These are phyloP conservation scores for Carex arenaria DNA, from an alignment of 202 grass and related monocot species.

Conservation along the genomic window DNA sequence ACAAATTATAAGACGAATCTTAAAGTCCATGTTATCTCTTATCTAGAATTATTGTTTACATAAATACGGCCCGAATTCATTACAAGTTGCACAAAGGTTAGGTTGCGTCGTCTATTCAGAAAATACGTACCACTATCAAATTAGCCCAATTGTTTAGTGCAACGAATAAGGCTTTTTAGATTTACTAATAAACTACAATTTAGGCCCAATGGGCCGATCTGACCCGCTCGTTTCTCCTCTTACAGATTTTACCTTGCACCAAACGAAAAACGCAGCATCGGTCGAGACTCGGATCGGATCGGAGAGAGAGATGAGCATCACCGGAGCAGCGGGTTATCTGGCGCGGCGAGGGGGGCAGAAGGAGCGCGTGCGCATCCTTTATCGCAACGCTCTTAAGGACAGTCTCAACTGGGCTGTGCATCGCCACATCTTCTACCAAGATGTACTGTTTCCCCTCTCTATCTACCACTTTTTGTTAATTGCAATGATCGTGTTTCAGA, in stretches of 20 bases:
- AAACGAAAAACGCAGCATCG: constrained; percentile 7
- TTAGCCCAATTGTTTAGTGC: background rate
- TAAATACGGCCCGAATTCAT: no score
- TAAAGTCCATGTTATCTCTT: no score
- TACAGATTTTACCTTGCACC: background rate
- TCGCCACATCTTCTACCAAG: constrained; percentile 95
- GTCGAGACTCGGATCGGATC: constrained; percentile 1
- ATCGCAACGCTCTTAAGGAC: constrained; percentile 86
- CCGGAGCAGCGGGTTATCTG: constrained; percentile 67
- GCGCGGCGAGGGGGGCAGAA: constrained; percentile 73
- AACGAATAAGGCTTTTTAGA: background rate
- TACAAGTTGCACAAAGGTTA: no score
- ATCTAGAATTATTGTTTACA: no score
- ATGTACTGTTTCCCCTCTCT: constrained; percentile 26
- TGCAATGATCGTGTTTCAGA: background rate
- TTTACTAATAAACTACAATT: background rate
- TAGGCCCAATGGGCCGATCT: background rate
- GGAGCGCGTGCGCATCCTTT: constrained; percentile 91
- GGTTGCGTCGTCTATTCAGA: no score
- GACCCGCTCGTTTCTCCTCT: background rate
- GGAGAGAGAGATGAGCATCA: constrained; percentile 47
- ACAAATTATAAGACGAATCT: no score
- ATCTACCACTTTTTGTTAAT: background rate
- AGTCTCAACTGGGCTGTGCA: constrained; percentile 98
- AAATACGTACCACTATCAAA: background rate